Percentiles rank a stretch among this genome's conserved stretches.
These are phyloP conservation scores for Fusarium nisikadoi DNA, from an alignment of 2,329 filamentous ascomycete genomes.

Conservation along the genomic window DNA sequence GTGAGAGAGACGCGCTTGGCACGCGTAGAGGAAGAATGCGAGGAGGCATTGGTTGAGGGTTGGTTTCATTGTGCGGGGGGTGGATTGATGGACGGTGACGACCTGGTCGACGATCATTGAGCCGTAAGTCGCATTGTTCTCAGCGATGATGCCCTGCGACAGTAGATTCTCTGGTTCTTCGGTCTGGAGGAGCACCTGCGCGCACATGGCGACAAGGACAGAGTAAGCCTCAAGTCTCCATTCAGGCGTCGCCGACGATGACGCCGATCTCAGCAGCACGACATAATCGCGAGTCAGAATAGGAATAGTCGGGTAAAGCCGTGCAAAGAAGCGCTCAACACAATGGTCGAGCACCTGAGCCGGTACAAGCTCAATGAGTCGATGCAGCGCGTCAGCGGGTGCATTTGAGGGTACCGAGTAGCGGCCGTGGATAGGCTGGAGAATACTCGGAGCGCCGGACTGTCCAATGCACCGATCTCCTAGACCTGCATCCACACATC, in stretches of 20 bases:
- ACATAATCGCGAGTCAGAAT: conserved; percentile 54
- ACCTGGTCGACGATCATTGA: conserved; percentile 52
- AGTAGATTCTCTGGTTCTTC: conserved; percentile 50
- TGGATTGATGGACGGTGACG: conserved; percentile 48
- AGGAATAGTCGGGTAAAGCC: conserved; percentile 56
- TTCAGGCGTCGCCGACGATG: conserved; percentile 38
- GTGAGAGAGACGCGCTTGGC: conserved; percentile 54
- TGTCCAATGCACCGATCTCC: conserved; percentile 51
- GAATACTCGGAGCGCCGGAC: conserved; percentile 14
- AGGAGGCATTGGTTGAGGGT: conserved; percentile 54
- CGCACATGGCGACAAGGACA: conserved; percentile 53
- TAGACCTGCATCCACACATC: conserved; percentile 56
- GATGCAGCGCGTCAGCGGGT: conserved; percentile 30
- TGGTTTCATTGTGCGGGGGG: conserved; percentile 49
- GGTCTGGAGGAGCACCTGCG: conserved; percentile 55
- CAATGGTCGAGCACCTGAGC: conserved; percentile 52
- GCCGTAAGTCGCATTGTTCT: conserved; percentile 53
- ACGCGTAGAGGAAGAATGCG: conserved; percentile 58
- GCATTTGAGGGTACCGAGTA: not conserved
- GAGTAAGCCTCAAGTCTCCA: conserved; percentile 50
- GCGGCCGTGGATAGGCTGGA: conserved; percentile 6
- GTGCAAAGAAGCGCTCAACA: conserved; percentile 53
- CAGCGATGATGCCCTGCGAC: conserved; percentile 47
- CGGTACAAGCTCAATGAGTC: conserved; percentile 50
- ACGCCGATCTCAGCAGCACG: conserved; percentile 40